Percentiles rank a stretch among this genome's conserved stretches.
phyloP scores from a whole-genome alignment of 139 green algal species.

The Coelastrella sp. region DNA sequence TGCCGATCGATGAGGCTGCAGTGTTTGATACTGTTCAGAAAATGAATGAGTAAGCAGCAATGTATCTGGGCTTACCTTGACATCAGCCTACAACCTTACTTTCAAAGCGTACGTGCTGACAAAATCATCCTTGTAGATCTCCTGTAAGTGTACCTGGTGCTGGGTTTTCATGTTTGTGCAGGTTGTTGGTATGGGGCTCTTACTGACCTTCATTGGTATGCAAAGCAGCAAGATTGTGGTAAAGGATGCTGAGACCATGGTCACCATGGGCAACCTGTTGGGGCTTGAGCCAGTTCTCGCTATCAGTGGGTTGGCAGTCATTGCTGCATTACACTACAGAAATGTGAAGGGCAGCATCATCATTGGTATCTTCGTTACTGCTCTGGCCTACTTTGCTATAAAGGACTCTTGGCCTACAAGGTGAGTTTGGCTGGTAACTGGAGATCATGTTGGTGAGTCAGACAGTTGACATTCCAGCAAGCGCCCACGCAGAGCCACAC shows the following conservation, averaged over 20 bases:
- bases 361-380: slow-evolving; percentile 53
- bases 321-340: slow-evolving; percentile 53
- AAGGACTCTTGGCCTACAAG: slow-evolving; percentile 38
- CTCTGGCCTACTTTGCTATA: slow-evolving; percentile 50
- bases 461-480: too few relatives aligned
- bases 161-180: not conserved
- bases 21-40: too few relatives aligned
- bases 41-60: too few relatives aligned
- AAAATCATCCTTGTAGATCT: too few relatives aligned
- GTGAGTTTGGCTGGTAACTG: not conserved
- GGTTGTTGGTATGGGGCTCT: slow-evolving; percentile 66
- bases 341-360: slow-evolving; percentile 61
- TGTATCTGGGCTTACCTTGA: too few relatives aligned
- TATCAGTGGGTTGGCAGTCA: slow-evolving; percentile 49
- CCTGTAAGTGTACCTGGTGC: too few relatives aligned
- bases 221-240: slow-evolving; percentile 60
- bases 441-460: not conserved
- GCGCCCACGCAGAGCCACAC: too few relatives aligned
- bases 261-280: slow-evolving; percentile 45
- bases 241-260: slow-evolving; percentile 53
- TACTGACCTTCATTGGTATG: slow-evolving; percentile 65
- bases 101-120: too few relatives aligned
- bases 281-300: slow-evolving; percentile 50
- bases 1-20: too few relatives aligned
- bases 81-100: too few relatives aligned